phyloP scores from a whole-genome alignment of 2,329 filamentous ascomycete genomes.

The Aphanocladium album region DNA sequence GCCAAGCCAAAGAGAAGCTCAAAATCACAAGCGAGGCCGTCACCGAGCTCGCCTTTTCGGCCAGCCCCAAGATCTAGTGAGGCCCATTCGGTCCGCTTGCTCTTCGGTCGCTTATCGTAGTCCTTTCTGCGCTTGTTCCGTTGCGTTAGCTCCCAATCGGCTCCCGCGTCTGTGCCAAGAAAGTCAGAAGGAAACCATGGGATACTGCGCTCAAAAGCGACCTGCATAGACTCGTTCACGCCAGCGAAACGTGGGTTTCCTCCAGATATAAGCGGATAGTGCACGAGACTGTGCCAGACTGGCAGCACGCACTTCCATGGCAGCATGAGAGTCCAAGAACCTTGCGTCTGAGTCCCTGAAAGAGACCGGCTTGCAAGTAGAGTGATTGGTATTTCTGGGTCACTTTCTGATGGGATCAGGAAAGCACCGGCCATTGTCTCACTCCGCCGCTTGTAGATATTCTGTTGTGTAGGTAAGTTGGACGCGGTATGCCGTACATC shows the following conservation, averaged over 20 bases:
- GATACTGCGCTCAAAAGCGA: constrained; percentile 70
- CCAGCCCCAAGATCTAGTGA: constrained; percentile 68
- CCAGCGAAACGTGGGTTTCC: constrained; percentile 81
- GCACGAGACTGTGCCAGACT: constrained; percentile 82
- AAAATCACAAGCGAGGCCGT: constrained; percentile 81
- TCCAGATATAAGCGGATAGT: constrained; percentile 72
- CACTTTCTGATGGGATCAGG: constrained; percentile 51
- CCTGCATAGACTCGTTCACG: constrained; percentile 70
- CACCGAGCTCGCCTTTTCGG: constrained; percentile 75
- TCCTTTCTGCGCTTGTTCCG: constrained; percentile 40
- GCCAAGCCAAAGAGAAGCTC: constrained; percentile 53
- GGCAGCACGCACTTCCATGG: constrained; percentile 87
- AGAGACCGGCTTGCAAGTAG: constrained; percentile 56
- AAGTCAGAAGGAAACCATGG: constrained; percentile 87
- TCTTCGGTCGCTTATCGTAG: constrained; percentile 49
- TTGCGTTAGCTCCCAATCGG: constrained; percentile 68
- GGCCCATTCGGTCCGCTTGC: constrained; percentile 72
- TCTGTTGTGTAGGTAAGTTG: constrained; percentile 67
- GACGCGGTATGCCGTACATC: constrained; percentile 59
- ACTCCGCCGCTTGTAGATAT: constrained; percentile 71
- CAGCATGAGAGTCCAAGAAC: constrained; percentile 76
- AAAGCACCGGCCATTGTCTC: constrained; percentile 57
- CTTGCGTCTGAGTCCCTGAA: constrained; percentile 47
- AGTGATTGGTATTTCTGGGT: constrained; percentile 74
- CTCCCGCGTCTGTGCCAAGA: constrained; percentile 73